phyloP scores from a whole-genome alignment of 495 filamentous ascomycete species.

The Penicillium coprophilum region DNA sequence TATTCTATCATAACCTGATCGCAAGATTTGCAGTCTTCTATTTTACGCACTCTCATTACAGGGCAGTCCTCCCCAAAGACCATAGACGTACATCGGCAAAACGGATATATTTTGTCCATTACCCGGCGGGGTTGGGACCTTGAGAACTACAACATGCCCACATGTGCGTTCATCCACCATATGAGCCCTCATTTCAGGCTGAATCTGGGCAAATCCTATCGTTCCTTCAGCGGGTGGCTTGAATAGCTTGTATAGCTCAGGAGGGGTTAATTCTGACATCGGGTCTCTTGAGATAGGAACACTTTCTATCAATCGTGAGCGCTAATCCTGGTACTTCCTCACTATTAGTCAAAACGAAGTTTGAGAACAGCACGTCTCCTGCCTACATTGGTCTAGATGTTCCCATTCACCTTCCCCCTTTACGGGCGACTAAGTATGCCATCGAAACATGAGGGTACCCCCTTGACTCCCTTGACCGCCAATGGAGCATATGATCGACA shows the following conservation, averaged over 20 bases:
- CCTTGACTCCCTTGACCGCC: neutral
- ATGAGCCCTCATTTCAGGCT: neutral
- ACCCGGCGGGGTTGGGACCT: neutral
- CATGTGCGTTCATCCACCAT: neutral
- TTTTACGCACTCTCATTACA: neutral
- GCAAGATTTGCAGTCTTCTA: neutral
- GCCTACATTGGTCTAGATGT: neutral
- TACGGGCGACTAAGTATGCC: too few species aligned
- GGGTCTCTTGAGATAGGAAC: neutral
- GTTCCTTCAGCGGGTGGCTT: neutral
- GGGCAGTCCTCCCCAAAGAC: neutral
- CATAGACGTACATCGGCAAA: neutral
- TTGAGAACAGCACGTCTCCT: too few species aligned
- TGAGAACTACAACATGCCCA: neutral
- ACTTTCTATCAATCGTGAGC: neutral
- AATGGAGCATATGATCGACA: neutral
- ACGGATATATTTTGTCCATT: neutral
- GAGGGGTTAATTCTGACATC: neutral
- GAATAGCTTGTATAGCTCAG: neutral
- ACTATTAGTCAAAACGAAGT: neutral
- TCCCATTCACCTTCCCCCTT: neutral
- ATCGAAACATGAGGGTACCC: too few species aligned
- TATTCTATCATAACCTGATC: constrained; percentile 6
- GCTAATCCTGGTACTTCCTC: neutral
- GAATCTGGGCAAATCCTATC: neutral